Evolutionary conservation across 306 rosid genomes (phyloP), one percentile per base, ranked within the genome.

Genomic region (Quercus rubra): DNA sequence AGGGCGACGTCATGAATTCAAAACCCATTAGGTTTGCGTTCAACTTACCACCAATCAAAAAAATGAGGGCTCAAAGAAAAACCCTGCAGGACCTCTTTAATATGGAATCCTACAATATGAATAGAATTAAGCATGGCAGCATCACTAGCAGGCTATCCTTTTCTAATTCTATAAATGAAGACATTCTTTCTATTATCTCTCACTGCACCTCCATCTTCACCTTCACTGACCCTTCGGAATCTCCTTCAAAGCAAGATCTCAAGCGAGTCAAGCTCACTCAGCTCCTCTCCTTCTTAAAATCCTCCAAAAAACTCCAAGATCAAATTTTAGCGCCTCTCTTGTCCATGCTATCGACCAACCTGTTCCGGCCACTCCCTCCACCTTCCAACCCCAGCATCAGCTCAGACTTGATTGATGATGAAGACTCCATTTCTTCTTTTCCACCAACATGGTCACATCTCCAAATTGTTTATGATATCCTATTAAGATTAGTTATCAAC

Each of bases 281-380:
- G 54, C 90, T 92, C 38, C 85, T 88, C 17, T 81, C 86, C 2
- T 66, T 82, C 73, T 33, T 89, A 31, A 92, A 90, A 78, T 68
- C 91, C 0, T 92, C 88, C 69, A 86, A 86, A 75, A 79, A 87
- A 4, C 74, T 86, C 19, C 81, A 78, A 19, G 79, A 52, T 2
- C 81, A 67, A 59, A 67, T 86, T 55, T 23, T 91, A 23, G 79
- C 75, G 4, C 86, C 93, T 79, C 78, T 94, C 33, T 74, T 86
- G 64, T 73, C 88, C 27, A 91, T 91, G 91, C 76, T 92, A 54
- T 81, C 91, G 1, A 70, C 64, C 74, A 87, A 88, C 77, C 86
- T 94, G 51, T 91, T 92, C 20, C 83, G 92, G 72, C 89, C 97
- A 57, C 97, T 94, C 74, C 97, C 97, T 81, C 94, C 93, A 12